Evolutionary conservation across 805 yeast genomes (phyloP), one percentile per base, ranked within the genome.

Genomic region (Ogataea pignaliae): DNA sequence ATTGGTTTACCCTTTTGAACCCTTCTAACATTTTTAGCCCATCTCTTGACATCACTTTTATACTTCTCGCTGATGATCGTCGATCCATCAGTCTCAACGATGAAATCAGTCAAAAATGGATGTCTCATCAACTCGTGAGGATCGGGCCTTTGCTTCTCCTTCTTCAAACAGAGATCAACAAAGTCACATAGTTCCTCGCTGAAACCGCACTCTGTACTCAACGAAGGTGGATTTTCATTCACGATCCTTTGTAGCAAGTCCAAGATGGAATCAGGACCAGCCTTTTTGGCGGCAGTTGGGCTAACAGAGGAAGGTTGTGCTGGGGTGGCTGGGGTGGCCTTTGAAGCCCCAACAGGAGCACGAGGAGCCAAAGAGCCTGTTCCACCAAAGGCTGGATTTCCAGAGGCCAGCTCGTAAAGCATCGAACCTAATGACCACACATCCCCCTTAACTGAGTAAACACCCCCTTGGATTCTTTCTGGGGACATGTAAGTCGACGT

Each of bases 401-500:
- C 98, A 3, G 86, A 79, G 1, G 96, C 91, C 41, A 93, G 70
- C 63, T 93, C 98, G 40, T 88, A 79, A 34, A 93, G 71, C 83
- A 90, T 85, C 37, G 93, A 70, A 1, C 99, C 99, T 52, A 90
- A 68, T 0, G 97, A 88, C 99, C 99, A 93, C 11, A 93, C 91
- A 63, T 93, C 99, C 33, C 96, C 91, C 54, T 90, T 89, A n/a
- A 90, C 83, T 9, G 96, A 85, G 65, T 93, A 93, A 10, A 83
- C 83, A 36, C 87, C 88, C 15, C 99, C 99, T 65, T 89, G 96
- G 43, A 93, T 91, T 50, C 99, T 75, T 57, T 93, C 99, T 0
- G 99, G 99, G 1, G 96, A 86, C 95, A 93, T 93, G 61, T 93
- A 93, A 0, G 95, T 88, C 1, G 97, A 88, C 0, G 99, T 93